These are phyloP conservation scores for Pulveroboletus sp. DNA, from an alignment of 768 basidiomycete species.

Conservation along the genomic window DNA sequence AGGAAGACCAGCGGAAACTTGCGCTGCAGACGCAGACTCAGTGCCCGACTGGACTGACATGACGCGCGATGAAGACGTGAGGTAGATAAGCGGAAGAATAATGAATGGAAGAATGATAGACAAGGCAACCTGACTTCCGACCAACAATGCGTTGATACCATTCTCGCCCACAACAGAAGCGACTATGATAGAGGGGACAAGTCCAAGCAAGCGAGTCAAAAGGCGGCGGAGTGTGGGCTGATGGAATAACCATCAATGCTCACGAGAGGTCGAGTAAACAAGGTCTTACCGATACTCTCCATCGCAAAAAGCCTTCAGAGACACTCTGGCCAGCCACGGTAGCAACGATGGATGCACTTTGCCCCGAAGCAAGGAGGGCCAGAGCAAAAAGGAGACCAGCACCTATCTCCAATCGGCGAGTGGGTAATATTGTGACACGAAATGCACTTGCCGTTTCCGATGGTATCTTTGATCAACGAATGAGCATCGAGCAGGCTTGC, in stretches of 20 bases:
- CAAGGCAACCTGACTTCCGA: slow-evolving; percentile 80
- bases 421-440: not conserved
- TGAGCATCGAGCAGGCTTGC: slow-evolving; percentile 86
- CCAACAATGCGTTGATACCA: slow-evolving; percentile 77
- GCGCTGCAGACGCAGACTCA: not conserved
- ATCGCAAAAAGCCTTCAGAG: slow-evolving; percentile 83
- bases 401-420: slow-evolving; percentile 36
- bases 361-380: slow-evolving; percentile 79
- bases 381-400: slow-evolving; percentile 90
- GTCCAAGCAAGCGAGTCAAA: slow-evolving; percentile 73
- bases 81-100: slow-evolving; percentile 72
- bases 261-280: slow-evolving; percentile 15
- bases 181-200: slow-evolving; percentile 78
- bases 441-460: slow-evolving; percentile 57
- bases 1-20: not conserved
- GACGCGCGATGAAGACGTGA: slow-evolving; percentile 60
- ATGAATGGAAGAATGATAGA: slow-evolving; percentile 83
- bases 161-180: slow-evolving; percentile 63
- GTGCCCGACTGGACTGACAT: slow-evolving; percentile 52
- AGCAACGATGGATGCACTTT: slow-evolving; percentile 86
- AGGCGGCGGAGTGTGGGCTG: slow-evolving; percentile 77
- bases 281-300: slow-evolving; percentile 65
- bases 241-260: slow-evolving; percentile 22
- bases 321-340: slow-evolving; percentile 90
- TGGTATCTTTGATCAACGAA: slow-evolving; percentile 56